Conservation (phyloP, 768 basidiomycete genomes). For the Leccinum longicurvipes region DNA sequence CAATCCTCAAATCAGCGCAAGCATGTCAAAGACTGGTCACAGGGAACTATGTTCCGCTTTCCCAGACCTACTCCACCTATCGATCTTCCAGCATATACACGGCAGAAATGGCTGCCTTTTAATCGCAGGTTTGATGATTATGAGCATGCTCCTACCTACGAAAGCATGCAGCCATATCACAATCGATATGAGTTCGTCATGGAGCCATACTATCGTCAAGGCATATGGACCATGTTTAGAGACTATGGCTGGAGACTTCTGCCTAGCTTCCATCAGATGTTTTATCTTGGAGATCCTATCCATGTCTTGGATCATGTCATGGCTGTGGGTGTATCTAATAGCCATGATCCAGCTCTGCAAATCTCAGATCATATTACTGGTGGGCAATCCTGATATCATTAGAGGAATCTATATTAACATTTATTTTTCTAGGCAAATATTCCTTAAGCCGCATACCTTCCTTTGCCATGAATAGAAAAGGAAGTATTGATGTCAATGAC, state of each 20-base stretch:
- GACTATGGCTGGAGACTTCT: slow-evolving; percentile 7
- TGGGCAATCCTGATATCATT: background rate
- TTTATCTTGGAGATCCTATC: background rate
- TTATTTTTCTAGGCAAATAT: background rate
- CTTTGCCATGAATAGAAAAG: too few species aligned
- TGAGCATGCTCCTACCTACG: background rate
- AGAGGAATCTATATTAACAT: too few species aligned
- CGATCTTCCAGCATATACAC: background rate
- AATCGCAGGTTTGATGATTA: background rate
- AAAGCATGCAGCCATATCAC: background rate
- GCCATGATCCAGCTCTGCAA: background rate
- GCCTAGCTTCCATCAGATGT: slow-evolving; percentile 4
- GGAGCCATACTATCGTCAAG: background rate
- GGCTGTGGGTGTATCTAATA: background rate
- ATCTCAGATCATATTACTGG: background rate
- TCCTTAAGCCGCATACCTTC: background rate
- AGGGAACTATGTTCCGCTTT: slow-evolving; percentile 1
- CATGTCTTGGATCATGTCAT: background rate
- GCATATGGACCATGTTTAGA: background rate
- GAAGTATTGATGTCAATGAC: background rate
- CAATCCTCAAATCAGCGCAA: background rate
- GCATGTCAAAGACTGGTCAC: background rate
- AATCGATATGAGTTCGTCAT: slow-evolving; percentile 3
- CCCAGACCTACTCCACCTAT: background rate
- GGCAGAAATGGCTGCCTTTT: background rate